Base-by-base conservation (phyloP, 148 eudicot species). In the Nyssa sinensis region DNA sequence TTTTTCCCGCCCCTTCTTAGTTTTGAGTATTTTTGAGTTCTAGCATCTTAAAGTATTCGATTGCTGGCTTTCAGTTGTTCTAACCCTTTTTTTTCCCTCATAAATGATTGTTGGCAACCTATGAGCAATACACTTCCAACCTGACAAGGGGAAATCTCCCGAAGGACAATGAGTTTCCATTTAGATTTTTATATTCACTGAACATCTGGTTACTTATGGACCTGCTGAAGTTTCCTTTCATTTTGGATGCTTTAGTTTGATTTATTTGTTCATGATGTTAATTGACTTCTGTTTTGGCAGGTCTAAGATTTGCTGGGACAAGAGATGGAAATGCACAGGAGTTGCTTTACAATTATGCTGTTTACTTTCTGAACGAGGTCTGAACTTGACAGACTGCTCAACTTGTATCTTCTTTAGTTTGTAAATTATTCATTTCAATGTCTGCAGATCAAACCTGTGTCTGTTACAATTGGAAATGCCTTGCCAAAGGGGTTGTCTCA, bases 231-330 rank as follows among this genome's bases (percentile, higher is more conserved):
- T 47, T 68, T 47, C 19, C 12, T 53, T 7, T 53, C 12, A 3
- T 53, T 6, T 53, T 23, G n/a, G 64, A 55, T 57, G 19, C 33
- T 57, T 13, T 9, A 31, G 27, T 30, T 71, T n/a, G 21, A 28
- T 62, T 39, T 19, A 28, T 39, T 62, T 30, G 11, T 41, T 53
- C 23, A 30, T n/a, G n/a, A 6, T 32, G 16, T 29, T 39, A 12
- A 34, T 28, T 11, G 39, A 73, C 49, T 14, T 16, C 31, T 19
- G 3, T 49, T 28, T 76, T 81, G 67, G 59, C 85, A 95, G 99
- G 99, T 70, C 74, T 95, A 81, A 89, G 88, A 76, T 95, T 85
- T 82, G 99, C 99, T 77, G 99, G 99, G 80, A 90, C 96, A 59
- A 89, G 89, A 83, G 89, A 91, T 81, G 99, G 88, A 59, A 80